Evolutionary conservation across 2,329 filamentous ascomycete species (phyloP), one percentile per base, ranked within the genome.

Genomic region (Knufia fluminis): DNA sequence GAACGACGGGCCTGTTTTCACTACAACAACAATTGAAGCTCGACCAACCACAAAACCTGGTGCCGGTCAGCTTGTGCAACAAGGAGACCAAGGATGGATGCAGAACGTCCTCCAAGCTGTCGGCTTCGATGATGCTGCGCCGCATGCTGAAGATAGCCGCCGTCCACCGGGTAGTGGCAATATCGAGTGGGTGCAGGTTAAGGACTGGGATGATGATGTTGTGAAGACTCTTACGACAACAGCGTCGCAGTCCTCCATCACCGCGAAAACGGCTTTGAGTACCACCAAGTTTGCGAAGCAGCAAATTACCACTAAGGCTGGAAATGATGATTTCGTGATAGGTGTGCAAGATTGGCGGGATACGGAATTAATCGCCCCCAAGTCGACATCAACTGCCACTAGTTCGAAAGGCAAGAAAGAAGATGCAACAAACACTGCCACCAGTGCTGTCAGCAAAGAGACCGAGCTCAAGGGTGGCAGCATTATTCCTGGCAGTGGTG

Each of bases 341-440:
- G 86, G 86, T n/a, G 80, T 89, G 10, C 85, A 92, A 57, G 86
- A 92, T 62, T 91, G 86, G 86, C 78, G 86, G 57, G 86, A 92
- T 63, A 83, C 85, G 4, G 85, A 88, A 62, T 69, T 88, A 16
- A 71, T 87, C 19, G 73, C 73, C 1, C 63, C 68, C 33, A 65
- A 55, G 36, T 46, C 48, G 9, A 52, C 53, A 12, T 51, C 56
- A 31, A 54, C 45, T n/a, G 42, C 51, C 43, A 48, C 54, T 3
- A 52, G 46, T 16, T 40, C 28, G 24, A 50, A 50, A 32, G 39
- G 46, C 3, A 53, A 53, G 26, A 46, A 53, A 52, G n/a, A 55
- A 19, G 59, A 63, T 33, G 57, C 61, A 19, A 50, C 49, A 12
- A 56, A 55, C 12, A 33, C 48, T 4, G 46, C 48, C 16, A 59